These are phyloP conservation scores for Moringa oleifera DNA, from an alignment of 345 rosid genomes.

Conservation along the genomic window DNA sequence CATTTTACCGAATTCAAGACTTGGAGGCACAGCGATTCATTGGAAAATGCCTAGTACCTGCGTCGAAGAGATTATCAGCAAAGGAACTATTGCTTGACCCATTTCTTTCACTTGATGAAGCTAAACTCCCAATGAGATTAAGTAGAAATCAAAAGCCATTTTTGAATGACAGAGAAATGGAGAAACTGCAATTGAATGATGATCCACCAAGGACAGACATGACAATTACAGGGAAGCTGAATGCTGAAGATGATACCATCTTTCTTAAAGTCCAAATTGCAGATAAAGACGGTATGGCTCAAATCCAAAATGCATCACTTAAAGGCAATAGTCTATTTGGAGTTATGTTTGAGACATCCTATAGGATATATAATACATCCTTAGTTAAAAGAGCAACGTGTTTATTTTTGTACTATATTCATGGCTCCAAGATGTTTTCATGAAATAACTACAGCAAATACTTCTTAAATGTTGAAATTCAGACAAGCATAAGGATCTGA, in stretches of 20 bases:
- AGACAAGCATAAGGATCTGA: too few relatives aligned
- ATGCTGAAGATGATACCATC: constrained; percentile 63
- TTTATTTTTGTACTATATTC: too few relatives aligned
- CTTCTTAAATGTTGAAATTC: too few relatives aligned
- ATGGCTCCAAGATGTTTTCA: too few relatives aligned
- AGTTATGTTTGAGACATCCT: neutral
- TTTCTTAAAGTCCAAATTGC: constrained; percentile 56
- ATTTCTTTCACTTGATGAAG: constrained; percentile 48
- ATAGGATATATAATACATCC: neutral
- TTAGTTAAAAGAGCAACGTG: neutral
- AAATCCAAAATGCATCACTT: neutral
- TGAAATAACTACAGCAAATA: too few relatives aligned
- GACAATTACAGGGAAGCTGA: constrained; percentile 65
- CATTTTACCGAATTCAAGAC: constrained; percentile 55
- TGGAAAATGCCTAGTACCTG: constrained; percentile 55
- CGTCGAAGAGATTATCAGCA: constrained; percentile 62
- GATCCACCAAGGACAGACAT: constrained; percentile 40
- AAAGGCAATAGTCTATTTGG: neutral
- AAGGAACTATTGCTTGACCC: constrained; percentile 58
- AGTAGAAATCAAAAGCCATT: constrained; percentile 42
- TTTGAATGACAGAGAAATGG: constrained; percentile 47
- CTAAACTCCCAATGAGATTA: constrained; percentile 21
- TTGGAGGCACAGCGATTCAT: constrained; percentile 61
- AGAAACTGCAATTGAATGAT: constrained; percentile 41
- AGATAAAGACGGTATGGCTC: constrained; percentile 44